Conservation (phyloP, 164 flowering plant species). For the Magnolia kwangsiensis region DNA sequence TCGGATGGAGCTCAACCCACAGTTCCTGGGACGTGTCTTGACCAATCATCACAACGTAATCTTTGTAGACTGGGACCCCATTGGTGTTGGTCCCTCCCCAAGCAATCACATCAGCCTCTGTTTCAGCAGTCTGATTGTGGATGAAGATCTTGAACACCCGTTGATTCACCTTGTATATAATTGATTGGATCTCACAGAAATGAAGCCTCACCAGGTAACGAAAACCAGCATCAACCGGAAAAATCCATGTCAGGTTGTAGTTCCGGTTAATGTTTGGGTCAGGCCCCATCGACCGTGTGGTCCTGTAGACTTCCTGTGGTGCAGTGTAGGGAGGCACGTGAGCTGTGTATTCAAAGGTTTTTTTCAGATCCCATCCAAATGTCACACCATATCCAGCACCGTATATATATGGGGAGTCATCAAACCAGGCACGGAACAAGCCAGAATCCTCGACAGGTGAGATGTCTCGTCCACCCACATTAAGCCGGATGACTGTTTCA, state of each 20-base stretch:
- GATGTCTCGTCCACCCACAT: conserved; percentile 75
- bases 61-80: conserved; percentile 26
- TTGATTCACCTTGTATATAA: conserved; percentile 45
- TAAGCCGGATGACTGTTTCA: conserved; percentile 64
- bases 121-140: conserved; percentile 66
- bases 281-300: conserved; percentile 9
- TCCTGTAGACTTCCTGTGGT: not conserved
- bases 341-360: not conserved
- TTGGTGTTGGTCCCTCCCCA: conserved; percentile 25
- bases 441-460: conserved; percentile 25
- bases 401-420: conserved; percentile 48
- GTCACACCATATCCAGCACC: conserved; percentile 30
- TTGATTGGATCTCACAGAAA: conserved; percentile 61
- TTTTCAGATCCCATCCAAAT: not conserved
- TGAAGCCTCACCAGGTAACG: conserved; percentile 83
- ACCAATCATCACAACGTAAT: conserved; percentile 13
- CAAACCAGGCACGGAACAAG: conserved; percentile 31
- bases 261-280: not conserved
- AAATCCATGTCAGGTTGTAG: conserved; percentile 59
- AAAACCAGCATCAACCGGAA: conserved; percentile 64
- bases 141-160: conserved; percentile 62
- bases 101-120: conserved; percentile 51
- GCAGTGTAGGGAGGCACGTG: not conserved
- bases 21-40: not conserved
- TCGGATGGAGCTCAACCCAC: conserved; percentile 50